Conservation (phyloP, 768 basidiomycete species). For the Dictyophora rubrovolvata region DNA sequence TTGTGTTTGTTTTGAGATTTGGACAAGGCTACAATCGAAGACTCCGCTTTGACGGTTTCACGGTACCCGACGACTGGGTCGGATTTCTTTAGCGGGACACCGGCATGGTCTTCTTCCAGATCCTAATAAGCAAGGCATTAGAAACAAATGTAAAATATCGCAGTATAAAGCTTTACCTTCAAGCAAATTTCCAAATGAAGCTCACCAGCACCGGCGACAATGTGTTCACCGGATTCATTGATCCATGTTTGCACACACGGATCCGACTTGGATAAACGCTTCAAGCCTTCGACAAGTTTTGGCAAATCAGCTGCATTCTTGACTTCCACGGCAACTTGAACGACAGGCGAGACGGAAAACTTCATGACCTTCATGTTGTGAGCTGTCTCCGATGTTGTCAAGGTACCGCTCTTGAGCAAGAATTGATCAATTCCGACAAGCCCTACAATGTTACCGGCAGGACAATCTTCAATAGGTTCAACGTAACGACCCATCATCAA, state of each 20-base stretch:
- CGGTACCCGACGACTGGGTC: constrained; percentile 96
- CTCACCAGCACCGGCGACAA: constrained; percentile 98
- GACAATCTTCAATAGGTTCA: constrained; percentile 98
- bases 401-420: constrained; percentile 97
- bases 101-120: constrained; percentile 98
- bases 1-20: constrained; percentile 99
- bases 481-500: constrained; percentile 99
- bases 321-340: constrained; percentile 97
- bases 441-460: constrained; percentile 96
- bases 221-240: constrained; percentile 88
- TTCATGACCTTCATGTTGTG: constrained; percentile 99
- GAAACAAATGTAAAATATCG: constrained; percentile 1
- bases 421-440: constrained; percentile 99
- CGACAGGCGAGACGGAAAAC: constrained; percentile 99
- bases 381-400: constrained; percentile 95
- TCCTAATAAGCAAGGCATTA: constrained; percentile 43
- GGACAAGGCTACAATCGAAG: constrained; percentile 89
- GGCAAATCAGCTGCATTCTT: constrained; percentile 99
- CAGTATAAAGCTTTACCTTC: constrained; percentile 49
- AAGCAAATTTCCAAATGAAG: constrained; percentile 99
- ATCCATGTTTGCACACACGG: constrained; percentile 98
- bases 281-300: constrained; percentile 99
- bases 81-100: constrained; percentile 97
- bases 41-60: constrained; percentile 96
- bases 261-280: constrained; percentile 99